Percentiles rank a stretch among this genome's conserved stretches.
Evolutionary conservation across 108 stramenopile genomes (phyloP).

Genomic region (Fragilaria radians): DNA sequence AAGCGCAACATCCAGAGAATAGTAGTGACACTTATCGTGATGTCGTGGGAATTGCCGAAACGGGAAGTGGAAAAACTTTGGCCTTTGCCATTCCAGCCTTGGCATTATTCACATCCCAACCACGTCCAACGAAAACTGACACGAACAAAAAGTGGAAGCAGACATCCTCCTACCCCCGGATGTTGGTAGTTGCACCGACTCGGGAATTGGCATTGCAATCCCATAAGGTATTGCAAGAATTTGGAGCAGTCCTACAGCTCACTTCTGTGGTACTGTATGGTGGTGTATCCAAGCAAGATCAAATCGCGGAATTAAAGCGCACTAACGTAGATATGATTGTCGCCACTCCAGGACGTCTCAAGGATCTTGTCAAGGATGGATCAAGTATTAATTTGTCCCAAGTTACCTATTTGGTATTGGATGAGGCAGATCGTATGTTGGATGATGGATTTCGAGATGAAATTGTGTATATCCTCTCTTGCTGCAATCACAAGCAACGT

Average conservation of each 20-base stretch:
- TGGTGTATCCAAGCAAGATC: slow-evolving; percentile 92
- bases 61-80: slow-evolving; percentile 94
- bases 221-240: slow-evolving; percentile 86
- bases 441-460: slow-evolving; percentile 76
- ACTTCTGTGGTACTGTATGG: slow-evolving; percentile 88
- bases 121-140: background rate
- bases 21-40: slow-evolving; percentile 39
- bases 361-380: slow-evolving; percentile 90
- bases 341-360: slow-evolving; percentile 95
- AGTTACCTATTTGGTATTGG: slow-evolving; percentile 84
- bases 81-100: slow-evolving; percentile 95
- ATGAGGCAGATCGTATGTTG: slow-evolving; percentile 95
- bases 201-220: slow-evolving; percentile 98
- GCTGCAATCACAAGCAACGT: slow-evolving; percentile 60
- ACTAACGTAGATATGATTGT: slow-evolving; percentile 84
- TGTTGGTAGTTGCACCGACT: slow-evolving; percentile 96
- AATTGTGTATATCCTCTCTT: slow-evolving; percentile 69
- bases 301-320: slow-evolving; percentile 59
- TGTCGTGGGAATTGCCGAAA: slow-evolving; percentile 95
- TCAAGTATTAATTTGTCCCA: slow-evolving; percentile 57
- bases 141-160: background rate
- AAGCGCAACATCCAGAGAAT: background rate
- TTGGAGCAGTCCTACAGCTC: slow-evolving; percentile 67
- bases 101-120: background rate
- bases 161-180: slow-evolving; percentile 75